A percentile compares a stretch with the other conserved stretches of the same genome.
Conservation (phyloP, 2,329 filamentous ascomycete species). For the Chaetothyriales sp. region DNA sequence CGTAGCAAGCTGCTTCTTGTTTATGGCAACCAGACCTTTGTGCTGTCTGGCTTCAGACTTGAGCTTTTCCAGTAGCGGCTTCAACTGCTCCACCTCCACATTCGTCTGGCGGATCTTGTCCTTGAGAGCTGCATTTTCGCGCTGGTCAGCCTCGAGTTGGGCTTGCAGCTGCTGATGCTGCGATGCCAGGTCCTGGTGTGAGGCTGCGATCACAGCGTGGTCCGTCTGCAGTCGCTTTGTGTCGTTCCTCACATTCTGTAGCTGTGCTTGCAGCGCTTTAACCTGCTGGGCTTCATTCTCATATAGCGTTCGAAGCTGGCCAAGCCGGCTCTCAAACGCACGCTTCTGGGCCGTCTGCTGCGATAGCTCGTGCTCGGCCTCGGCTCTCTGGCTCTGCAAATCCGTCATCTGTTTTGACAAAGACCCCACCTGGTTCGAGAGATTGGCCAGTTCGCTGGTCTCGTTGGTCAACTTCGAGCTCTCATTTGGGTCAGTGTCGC, state of each 20-base stretch:
- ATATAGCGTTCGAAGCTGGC: constrained; percentile 74
- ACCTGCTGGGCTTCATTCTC: constrained; percentile 86
- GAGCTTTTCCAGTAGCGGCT: constrained; percentile 83
- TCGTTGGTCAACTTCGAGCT: constrained; percentile 79
- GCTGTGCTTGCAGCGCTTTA: constrained; percentile 67
- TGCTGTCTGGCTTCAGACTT: constrained; percentile 85
- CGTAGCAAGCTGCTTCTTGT: constrained; percentile 89
- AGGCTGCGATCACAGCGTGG: constrained; percentile 66
- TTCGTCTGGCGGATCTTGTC: constrained; percentile 77
- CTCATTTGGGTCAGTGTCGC: constrained; percentile 74
- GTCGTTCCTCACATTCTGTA: constrained; percentile 60
- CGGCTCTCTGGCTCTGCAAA: constrained; percentile 64
- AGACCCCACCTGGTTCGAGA: constrained; percentile 88
- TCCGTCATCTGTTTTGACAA: constrained; percentile 89
- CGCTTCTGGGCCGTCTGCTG: constrained; percentile 76
- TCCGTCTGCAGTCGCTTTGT: constrained; percentile 74
- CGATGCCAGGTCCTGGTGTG: constrained; percentile 62
- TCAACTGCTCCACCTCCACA: constrained; percentile 65
- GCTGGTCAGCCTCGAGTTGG: constrained; percentile 69
- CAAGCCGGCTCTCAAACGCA: constrained; percentile 76
- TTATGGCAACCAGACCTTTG: constrained; percentile 91
- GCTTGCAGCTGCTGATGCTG: constrained; percentile 65
- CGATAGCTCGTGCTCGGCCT: constrained; percentile 66
- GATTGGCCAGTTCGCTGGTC: constrained; percentile 80
- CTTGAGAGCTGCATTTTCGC: constrained; percentile 72